phyloP scores from a whole-genome alignment of 2,329 filamentous ascomycete genomes.

The Penicillium sp. region DNA sequence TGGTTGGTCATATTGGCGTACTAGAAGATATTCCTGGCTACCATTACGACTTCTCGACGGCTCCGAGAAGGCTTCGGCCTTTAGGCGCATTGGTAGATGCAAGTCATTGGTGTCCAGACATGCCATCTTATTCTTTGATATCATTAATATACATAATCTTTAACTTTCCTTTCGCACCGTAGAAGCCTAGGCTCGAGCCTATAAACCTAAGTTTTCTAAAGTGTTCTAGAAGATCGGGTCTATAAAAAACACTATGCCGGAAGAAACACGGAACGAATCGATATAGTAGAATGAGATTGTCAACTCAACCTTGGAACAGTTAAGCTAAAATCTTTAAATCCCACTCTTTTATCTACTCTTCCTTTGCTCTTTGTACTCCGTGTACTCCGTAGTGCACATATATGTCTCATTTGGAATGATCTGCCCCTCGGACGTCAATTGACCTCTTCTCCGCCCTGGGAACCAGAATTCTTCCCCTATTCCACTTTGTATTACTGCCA shows the following conservation, averaged over 20 bases:
- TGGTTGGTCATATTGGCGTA: conserved; percentile 51
- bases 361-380: not conserved
- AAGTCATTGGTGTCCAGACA: conserved; percentile 43
- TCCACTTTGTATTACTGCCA: conserved; percentile 12
- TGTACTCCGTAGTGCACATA: not conserved
- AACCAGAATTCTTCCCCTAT: conserved; percentile 13
- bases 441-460: conserved; percentile 9
- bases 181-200: not conserved
- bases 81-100: conserved; percentile 32
- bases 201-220: not conserved
- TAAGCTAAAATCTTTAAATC: not conserved
- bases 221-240: conserved; percentile 1
- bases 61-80: conserved; percentile 27
- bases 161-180: not conserved
- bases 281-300: not conserved
- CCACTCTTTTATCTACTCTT: too few relatives aligned
- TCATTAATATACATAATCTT: not conserved
- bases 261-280: not conserved
- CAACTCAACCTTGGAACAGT: not conserved
- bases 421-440: conserved; percentile 5
- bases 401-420: conserved; percentile 3
- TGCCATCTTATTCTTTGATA: conserved; percentile 10
- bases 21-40: conserved; percentile 38
- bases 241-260: not conserved
- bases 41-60: conserved; percentile 34